Percentiles rank a stretch among this genome's conserved stretches.
Evolutionary conservation across 495 filamentous ascomycete genomes (phyloP).

Genomic region (Tuber borchii): DNA sequence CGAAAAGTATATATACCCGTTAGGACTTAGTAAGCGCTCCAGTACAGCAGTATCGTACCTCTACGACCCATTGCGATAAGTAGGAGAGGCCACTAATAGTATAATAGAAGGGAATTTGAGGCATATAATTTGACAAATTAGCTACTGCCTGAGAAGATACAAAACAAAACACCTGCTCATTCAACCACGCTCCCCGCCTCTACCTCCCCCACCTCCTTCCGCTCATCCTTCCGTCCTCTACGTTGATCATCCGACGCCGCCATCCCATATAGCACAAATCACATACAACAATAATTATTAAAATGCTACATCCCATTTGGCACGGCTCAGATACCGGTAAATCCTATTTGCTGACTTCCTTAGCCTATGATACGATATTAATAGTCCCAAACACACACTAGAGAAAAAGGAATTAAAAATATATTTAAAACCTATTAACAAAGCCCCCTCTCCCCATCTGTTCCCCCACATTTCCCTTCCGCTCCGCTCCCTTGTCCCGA

Average conservation of each 20-base stretch:
- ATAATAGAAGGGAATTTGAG: neutral
- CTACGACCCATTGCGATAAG: neutral
- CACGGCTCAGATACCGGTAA: neutral
- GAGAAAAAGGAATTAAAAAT: slow-evolving; percentile 6
- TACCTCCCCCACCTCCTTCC: neutral
- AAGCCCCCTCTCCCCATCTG: neutral
- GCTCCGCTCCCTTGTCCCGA: slow-evolving; percentile 2
- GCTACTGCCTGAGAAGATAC: neutral
- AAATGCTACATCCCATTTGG: neutral
- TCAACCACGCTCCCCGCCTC: neutral
- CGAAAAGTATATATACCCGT: neutral
- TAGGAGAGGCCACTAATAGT: neutral
- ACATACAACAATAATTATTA: neutral
- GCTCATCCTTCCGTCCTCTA: neutral
- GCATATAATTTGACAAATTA: neutral
- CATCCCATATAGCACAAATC: neutral
- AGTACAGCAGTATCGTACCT: neutral
- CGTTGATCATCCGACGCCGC: neutral
- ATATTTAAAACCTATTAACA: slow-evolving; percentile 8
- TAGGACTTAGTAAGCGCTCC: neutral
- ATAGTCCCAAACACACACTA: neutral
- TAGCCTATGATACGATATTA: neutral
- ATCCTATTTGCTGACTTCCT: neutral
- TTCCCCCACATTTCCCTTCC: slow-evolving; percentile 6
- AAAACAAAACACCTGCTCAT: neutral